Base-by-base conservation (phyloP, 139 green algal genomes). In the Haematococcus sp. region DNA sequence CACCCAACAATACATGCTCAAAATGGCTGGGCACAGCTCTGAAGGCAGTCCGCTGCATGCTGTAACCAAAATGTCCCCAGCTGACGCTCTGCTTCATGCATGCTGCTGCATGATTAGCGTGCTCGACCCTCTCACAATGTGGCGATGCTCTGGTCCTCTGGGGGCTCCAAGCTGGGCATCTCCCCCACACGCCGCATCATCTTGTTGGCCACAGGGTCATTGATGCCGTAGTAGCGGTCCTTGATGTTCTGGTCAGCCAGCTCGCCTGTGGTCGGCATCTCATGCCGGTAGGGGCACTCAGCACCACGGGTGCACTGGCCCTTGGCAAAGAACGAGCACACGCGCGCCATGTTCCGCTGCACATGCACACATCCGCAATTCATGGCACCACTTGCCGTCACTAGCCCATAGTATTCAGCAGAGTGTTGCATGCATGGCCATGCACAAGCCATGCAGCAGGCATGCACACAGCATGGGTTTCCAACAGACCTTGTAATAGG, bases 161-260 rank as follows among this genome's bases (percentile, higher is more conserved):
- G 95, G 28, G 95, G 88, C 60, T 78, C 85, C 66, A 98, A 77
- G 61, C 85, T 93, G 2, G 84, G 79, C 82, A 90, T 87, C 27
- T 95, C 84, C 2, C 72, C 73, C 19, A 87, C 87, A 0, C 88
- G 71, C 2, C 74, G 71, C 70, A 98, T 68, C 87, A 98, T 93
- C 87, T 98, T 98, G 58, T 87, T 81, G 1, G 96, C 96, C 35
- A 99, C 96, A 2, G 96, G 95, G 80, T 99, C 96, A 73, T 99
- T 99, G 52, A 96, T 87, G 52, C 95, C 95, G 70, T 97, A 98
- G 87, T 98, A 99, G 22, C 95, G 81, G 72, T 98, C 93, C 82
- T 96, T 96, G 77, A 98, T 97, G 85, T 97, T 97, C 88, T 98
- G 94, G 70, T 98, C 81, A 5, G 84, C 73, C 69, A 98, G 88